A percentile compares a stretch with the other conserved stretches of the same genome.
Conservation (phyloP, 768 basidiomycete genomes). For the Amanita subjunquillea region DNA sequence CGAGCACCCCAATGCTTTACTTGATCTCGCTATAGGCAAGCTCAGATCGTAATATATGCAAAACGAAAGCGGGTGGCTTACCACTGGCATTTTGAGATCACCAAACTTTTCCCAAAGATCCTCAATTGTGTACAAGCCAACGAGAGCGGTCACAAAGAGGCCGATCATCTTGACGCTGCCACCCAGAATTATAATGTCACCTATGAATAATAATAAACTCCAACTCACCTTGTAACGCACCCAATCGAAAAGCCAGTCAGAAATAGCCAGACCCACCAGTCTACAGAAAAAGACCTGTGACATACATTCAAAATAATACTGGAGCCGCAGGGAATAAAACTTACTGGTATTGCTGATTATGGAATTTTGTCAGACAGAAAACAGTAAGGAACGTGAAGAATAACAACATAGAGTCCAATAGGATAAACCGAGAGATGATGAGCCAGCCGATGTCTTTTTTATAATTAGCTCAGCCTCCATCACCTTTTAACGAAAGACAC, state of each 20-base stretch:
- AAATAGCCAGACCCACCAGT: slow-evolving; percentile 97
- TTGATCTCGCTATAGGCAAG: slow-evolving; percentile 61
- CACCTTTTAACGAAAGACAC: slow-evolving; percentile 16
- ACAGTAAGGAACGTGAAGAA: slow-evolving; percentile 98
- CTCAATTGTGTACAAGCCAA: slow-evolving; percentile 93
- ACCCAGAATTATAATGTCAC: background rate
- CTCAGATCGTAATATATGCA: slow-evolving; percentile 1
- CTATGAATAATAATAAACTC: slow-evolving; percentile 4
- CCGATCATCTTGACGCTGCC: slow-evolving; percentile 92
- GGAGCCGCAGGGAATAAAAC: slow-evolving; percentile 17
- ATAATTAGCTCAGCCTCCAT: background rate
- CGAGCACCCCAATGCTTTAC: slow-evolving; percentile 86
- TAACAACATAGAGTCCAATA: slow-evolving; percentile 96
- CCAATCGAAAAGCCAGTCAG: slow-evolving; percentile 93
- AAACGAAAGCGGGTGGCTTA: slow-evolving; percentile 27
- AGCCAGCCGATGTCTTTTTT: slow-evolving; percentile 90
- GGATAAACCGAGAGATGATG: slow-evolving; percentile 93
- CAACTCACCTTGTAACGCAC: slow-evolving; percentile 71
- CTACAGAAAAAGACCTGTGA: slow-evolving; percentile 78
- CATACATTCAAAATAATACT: slow-evolving; percentile 6
- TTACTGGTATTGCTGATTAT: slow-evolving; percentile 92
- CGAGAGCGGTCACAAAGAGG: slow-evolving; percentile 87
- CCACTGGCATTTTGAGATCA: slow-evolving; percentile 83
- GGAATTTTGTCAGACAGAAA: slow-evolving; percentile 91
- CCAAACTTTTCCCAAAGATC: slow-evolving; percentile 99